A percentile compares a stretch with the other conserved stretches of the same genome.
These are phyloP conservation scores for Chrysosphaeria jannelii DNA, from an alignment of 2,329 filamentous ascomycete genomes.

Conservation along the genomic window DNA sequence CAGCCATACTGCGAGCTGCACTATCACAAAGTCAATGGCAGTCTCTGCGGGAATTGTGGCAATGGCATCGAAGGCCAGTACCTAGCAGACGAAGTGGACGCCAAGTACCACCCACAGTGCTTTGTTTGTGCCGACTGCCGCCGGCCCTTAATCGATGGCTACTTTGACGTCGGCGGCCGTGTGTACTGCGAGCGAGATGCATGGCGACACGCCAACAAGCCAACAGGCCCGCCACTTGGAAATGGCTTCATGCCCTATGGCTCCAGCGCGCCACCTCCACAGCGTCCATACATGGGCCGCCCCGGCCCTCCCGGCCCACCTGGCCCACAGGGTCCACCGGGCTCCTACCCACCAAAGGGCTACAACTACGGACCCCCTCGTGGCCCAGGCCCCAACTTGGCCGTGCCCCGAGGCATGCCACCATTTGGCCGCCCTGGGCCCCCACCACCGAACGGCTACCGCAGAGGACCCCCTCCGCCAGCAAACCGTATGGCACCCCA, in stretches of 20 bases:
- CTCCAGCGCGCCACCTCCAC: too few species aligned
- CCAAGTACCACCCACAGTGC: conserved; percentile 69
- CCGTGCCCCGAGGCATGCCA: conserved; percentile 2
- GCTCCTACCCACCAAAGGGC: too few species aligned
- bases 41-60: conserved; percentile 52
- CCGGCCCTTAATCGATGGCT: conserved; percentile 46
- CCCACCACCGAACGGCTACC: too few species aligned
- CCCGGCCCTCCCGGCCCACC: too few species aligned
- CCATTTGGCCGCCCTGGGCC: too few species aligned
- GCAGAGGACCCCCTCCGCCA: too few species aligned
- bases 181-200: conserved; percentile 77
- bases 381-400: conserved; percentile 1
- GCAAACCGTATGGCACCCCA: conserved; percentile 5
- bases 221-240: too few species aligned
- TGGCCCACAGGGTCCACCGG: too few species aligned
- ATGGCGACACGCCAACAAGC: conserved; percentile 16
- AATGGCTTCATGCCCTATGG: too few species aligned
- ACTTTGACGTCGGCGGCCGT: conserved; percentile 60
- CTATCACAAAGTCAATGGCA: conserved; percentile 77
- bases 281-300: too few species aligned
- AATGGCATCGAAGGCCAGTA: conserved; percentile 82
- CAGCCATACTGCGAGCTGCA: conserved; percentile 73
- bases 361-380: neutral
- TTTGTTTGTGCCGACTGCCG: conserved; percentile 62
- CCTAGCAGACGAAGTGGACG: conserved; percentile 45